phyloP scores from a whole-genome alignment of 805 yeast genomes.

The Monosporozyma aerobia region DNA sequence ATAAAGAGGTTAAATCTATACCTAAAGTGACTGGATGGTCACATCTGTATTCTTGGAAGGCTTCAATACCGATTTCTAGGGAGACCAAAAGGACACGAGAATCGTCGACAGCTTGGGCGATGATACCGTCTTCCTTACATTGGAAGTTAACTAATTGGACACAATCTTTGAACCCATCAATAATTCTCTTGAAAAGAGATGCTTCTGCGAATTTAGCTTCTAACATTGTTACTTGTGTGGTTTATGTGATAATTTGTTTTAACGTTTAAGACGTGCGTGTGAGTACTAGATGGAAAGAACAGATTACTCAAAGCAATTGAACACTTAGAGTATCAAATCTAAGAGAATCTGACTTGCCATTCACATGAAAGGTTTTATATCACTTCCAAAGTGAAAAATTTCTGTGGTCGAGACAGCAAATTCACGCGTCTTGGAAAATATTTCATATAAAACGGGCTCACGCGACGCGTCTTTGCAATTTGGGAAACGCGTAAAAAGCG shows the following conservation, averaged over 20 bases:
- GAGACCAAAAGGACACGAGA: slow-evolving; percentile 91
- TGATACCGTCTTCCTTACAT: slow-evolving; percentile 90
- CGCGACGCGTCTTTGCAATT: slow-evolving; percentile 4
- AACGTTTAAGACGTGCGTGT: not conserved
- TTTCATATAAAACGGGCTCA: slow-evolving; percentile 3
- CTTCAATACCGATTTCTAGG: slow-evolving; percentile 75
- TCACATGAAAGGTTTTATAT: not conserved
- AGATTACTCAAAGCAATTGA: not conserved
- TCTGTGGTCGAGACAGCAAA: not conserved
- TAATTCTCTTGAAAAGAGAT: slow-evolving; percentile 77
- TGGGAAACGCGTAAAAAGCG: not conserved
- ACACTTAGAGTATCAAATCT: too few relatives aligned
- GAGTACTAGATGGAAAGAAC: not conserved
- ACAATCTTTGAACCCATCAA: slow-evolving; percentile 90
- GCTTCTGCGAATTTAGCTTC: slow-evolving; percentile 97
- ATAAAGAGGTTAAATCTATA: slow-evolving; percentile 75
- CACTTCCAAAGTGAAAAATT: not conserved
- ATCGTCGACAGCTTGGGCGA: slow-evolving; percentile 95
- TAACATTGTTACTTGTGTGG: slow-evolving; percentile 46
- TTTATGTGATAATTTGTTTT: not conserved
- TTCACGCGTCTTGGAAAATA: not conserved
- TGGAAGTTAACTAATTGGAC: slow-evolving; percentile 93
- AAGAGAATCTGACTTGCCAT: not conserved
- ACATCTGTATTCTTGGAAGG: slow-evolving; percentile 88
- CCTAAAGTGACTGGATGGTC: slow-evolving; percentile 91